phyloP scores from a whole-genome alignment of 1,139 yeast species.

The Geotrichum candidum region DNA sequence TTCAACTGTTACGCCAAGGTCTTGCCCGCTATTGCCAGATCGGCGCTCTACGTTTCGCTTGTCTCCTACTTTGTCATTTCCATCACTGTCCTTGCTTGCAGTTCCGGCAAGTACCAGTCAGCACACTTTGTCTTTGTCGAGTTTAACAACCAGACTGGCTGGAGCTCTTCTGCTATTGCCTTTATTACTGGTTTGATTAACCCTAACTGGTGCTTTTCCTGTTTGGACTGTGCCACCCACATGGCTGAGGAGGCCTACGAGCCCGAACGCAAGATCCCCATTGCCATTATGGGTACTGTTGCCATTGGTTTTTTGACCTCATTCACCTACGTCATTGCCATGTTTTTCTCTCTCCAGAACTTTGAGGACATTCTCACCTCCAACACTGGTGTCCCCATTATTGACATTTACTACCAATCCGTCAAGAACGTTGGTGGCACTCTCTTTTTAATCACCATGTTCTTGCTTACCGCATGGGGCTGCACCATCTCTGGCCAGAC shows the following conservation, averaged over 20 bases:
- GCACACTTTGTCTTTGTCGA: slow-evolving; percentile 47
- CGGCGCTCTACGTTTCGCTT: slow-evolving; percentile 46
- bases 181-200: slow-evolving; percentile 54
- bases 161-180: slow-evolving; percentile 50
- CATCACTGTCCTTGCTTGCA: slow-evolving; percentile 44
- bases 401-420: slow-evolving; percentile 55
- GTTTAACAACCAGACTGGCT: slow-evolving; percentile 50
- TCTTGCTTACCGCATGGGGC: slow-evolving; percentile 59
- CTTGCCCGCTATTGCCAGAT: slow-evolving; percentile 39
- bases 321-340: slow-evolving; percentile 47
- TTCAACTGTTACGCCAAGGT: slow-evolving; percentile 37
- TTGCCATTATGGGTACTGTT: slow-evolving; percentile 51
- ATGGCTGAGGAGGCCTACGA: slow-evolving; percentile 52
- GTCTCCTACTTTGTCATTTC: slow-evolving; percentile 44
- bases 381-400: slow-evolving; percentile 51
- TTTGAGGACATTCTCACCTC: slow-evolving; percentile 42
- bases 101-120: slow-evolving; percentile 44
- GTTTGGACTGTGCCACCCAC: slow-evolving; percentile 57
- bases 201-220: slow-evolving; percentile 56
- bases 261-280: slow-evolving; percentile 51
- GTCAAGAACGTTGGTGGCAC: slow-evolving; percentile 50
- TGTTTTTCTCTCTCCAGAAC: slow-evolving; percentile 53
- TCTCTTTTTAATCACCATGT: slow-evolving; percentile 49
- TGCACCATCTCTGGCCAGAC: slow-evolving; percentile 69
- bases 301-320: slow-evolving; percentile 53